A percentile compares a stretch with the other conserved stretches of the same genome.
Evolutionary conservation across 306 rosid species (phyloP).

Genomic region (Dryas alaskensis): DNA sequence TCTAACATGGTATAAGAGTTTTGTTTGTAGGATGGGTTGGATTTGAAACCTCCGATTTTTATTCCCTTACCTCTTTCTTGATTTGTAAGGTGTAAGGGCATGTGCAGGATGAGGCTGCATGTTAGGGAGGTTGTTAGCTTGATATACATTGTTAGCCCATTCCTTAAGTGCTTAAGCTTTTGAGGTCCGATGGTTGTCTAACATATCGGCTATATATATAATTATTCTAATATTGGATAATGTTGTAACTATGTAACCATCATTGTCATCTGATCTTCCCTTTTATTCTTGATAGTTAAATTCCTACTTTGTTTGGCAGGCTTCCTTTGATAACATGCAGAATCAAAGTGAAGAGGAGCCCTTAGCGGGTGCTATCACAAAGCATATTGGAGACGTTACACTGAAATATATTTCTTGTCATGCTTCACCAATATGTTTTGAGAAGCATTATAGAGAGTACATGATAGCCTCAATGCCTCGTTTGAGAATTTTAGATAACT

Average conservation of each 20-base stretch:
- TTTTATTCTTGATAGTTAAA: background rate
- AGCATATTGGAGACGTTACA: conserved; percentile 45
- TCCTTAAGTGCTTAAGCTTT: background rate
- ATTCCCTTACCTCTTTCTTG: background rate
- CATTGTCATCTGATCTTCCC: background rate
- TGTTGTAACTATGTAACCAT: background rate
- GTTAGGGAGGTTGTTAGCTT: background rate
- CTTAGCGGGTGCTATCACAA: conserved; percentile 29
- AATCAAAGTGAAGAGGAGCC: conserved; percentile 47
- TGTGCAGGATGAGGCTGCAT: background rate
- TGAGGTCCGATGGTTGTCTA: background rate
- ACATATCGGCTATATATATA: too few species aligned
- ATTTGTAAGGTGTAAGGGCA: background rate
- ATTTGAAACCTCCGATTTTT: background rate
- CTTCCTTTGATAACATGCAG: conserved; percentile 33
- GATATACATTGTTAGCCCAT: background rate
- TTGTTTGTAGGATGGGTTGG: background rate
- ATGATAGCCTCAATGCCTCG: conserved; percentile 69
- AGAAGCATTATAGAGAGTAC: conserved; percentile 75
- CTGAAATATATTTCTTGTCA: conserved; percentile 53
- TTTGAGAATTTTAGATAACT: conserved; percentile 58
- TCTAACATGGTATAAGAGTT: background rate
- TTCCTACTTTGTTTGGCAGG: conserved; percentile 29
- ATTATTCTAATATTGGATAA: background rate
- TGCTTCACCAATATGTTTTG: conserved; percentile 77